Evolutionary conservation across 352 stramenopile genomes (phyloP).

Genomic region (Peronospora belbahrii): DNA sequence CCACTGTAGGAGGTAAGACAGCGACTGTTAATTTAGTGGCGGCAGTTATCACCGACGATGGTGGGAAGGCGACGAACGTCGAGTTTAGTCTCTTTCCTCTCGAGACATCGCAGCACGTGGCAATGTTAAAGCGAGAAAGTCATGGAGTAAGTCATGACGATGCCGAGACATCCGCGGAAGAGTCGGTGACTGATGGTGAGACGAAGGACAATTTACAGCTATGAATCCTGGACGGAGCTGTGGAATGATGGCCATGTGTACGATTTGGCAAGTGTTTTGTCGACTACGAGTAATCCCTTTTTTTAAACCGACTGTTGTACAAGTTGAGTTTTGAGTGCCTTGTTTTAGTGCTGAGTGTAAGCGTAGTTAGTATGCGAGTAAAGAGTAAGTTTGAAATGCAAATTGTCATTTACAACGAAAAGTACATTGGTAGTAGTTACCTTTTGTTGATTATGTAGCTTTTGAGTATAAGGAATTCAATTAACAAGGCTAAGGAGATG

Average conservation of each 20-base stretch:
- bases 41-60: conserved; percentile 41
- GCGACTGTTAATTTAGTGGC: conserved; percentile 39
- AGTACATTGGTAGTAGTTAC: too few species aligned
- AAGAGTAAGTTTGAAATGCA: conserved; percentile 26
- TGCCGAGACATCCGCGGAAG: conserved; percentile 28
- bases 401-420: too few species aligned
- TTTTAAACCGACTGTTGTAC: not conserved
- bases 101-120: conserved; percentile 7
- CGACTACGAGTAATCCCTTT: too few species aligned
- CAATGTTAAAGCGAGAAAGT: not conserved
- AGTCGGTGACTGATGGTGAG: conserved; percentile 25
- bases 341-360: conserved; percentile 18
- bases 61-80: conserved; percentile 41
- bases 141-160: conserved; percentile 9
- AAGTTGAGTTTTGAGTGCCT: conserved; percentile 15
- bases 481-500: not conserved
- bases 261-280: conserved; percentile 11
- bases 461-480: not conserved
- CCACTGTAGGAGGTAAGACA: conserved; percentile 15
- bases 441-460: not conserved
- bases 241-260: conserved; percentile 7
- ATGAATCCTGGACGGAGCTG: conserved; percentile 3
- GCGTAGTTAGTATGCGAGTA: conserved; percentile 18
- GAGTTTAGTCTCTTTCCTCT: conserved; percentile 53
- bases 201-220: conserved; percentile 14